These are phyloP conservation scores for Cyclotella cryptica DNA, from an alignment of 108 stramenopile species.

Conservation along the genomic window DNA sequence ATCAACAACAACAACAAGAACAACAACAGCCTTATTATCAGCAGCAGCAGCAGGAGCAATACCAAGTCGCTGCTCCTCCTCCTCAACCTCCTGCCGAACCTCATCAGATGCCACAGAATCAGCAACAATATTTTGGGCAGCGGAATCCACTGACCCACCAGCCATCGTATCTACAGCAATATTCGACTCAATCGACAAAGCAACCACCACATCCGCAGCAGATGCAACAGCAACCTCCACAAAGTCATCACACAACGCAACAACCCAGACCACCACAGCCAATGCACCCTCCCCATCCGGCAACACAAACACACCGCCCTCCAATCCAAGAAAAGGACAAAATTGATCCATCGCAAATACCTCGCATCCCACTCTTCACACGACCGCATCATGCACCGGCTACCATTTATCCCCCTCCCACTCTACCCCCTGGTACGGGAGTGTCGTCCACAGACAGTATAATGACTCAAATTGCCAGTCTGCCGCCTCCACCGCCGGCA, in stretches of 20 bases:
- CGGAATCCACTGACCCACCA: neutral
- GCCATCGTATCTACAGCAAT: neutral
- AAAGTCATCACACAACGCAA: neutral
- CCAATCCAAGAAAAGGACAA: conserved; percentile 32
- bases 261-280: conserved; percentile 13
- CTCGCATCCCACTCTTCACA: conserved; percentile 63
- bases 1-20: conserved; percentile 12
- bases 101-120: neutral
- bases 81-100: neutral
- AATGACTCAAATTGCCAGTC: neutral
- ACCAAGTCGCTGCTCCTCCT: conserved; percentile 2
- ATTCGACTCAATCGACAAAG: neutral
- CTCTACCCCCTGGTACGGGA: neutral
- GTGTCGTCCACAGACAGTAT: conserved; percentile 34
- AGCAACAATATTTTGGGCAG: neutral
- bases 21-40: neutral
- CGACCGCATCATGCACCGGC: conserved; percentile 60
- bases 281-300: conserved; percentile 11
- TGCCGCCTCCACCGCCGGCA: conserved; percentile 57
- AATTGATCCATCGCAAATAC: conserved; percentile 67
- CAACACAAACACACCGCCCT: neutral
- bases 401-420: conserved; percentile 41
- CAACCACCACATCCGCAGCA: conserved; percentile 10
- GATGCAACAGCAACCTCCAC: conserved; percentile 6
- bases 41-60: conserved; percentile 3